A percentile compares a stretch with the other conserved stretches of the same genome.
phyloP scores from a whole-genome alignment of 2,329 filamentous ascomycete genomes.

The Venturia asperata region DNA sequence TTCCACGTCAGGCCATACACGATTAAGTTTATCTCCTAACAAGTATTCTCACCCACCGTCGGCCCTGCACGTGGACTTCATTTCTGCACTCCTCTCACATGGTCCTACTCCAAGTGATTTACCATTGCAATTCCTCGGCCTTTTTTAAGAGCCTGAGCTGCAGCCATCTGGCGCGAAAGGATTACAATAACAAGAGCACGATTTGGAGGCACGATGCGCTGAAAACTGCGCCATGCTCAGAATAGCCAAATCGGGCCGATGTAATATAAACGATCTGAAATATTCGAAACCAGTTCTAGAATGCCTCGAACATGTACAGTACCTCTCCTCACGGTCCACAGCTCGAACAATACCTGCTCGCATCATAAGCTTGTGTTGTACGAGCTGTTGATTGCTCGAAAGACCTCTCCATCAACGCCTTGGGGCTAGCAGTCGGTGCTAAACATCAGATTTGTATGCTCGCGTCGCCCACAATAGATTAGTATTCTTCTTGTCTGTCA shows the following conservation, averaged over 20 bases:
- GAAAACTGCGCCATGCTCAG: conserved; percentile 5
- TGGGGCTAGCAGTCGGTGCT: not conserved
- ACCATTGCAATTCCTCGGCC: too few species aligned
- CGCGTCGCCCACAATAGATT: not conserved
- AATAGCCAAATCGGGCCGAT: conserved; percentile 1
- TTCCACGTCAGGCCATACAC: too few species aligned
- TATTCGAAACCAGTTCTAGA: not conserved
- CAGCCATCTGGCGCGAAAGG: too few species aligned
- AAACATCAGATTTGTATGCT: not conserved
- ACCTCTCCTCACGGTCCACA: not conserved
- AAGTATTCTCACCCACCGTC: too few species aligned
- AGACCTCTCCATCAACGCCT: not conserved
- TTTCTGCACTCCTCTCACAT: too few species aligned
- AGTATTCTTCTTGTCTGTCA: not conserved
- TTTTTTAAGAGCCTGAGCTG: too few species aligned
- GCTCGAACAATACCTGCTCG: not conserved
- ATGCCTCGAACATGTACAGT: not conserved
- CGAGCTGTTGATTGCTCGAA: not conserved
- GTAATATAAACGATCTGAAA: not conserved
- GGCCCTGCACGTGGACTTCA: too few species aligned
- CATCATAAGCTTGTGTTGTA: not conserved
- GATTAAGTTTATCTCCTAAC: too few species aligned
- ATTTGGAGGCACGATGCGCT: not conserved
- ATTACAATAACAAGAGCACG: too few species aligned
- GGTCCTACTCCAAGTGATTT: too few species aligned